phyloP scores from a whole-genome alignment of 78 protist species.

The Dictyostelium brefeldianum region DNA sequence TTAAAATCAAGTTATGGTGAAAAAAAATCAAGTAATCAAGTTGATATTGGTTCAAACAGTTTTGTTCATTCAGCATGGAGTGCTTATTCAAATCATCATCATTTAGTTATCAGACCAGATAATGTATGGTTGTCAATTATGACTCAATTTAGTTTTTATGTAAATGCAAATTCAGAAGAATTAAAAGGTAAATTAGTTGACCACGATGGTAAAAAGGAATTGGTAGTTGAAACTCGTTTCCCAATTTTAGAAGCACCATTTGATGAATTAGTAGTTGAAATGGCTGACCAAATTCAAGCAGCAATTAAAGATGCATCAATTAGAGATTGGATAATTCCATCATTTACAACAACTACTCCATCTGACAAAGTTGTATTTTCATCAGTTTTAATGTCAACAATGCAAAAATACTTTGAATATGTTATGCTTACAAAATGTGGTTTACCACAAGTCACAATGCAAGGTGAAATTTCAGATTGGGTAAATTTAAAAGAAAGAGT shows the following conservation, averaged over 20 bases:
- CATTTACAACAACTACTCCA: slow-evolving; percentile 25
- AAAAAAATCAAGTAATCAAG: no score
- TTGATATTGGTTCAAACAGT: neutral
- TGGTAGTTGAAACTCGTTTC: neutral
- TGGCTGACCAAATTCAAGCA: neutral
- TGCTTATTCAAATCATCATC: slow-evolving; percentile 45
- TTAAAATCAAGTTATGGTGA: no score
- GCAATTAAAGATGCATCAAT: slow-evolving; percentile 27
- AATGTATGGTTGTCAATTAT: slow-evolving; percentile 24
- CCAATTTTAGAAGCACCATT: slow-evolving; percentile 13
- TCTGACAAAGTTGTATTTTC: slow-evolving; percentile 36
- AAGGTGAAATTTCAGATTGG: slow-evolving; percentile 57
- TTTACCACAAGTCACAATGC: slow-evolving; percentile 42
- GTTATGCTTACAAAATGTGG: slow-evolving; percentile 12
- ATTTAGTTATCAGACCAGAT: slow-evolving; percentile 45
- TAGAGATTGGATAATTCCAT: slow-evolving; percentile 24
- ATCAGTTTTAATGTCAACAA: slow-evolving; percentile 35
- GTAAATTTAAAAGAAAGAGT: neutral
- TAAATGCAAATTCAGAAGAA: slow-evolving; percentile 54
- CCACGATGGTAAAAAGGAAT: slow-evolving; percentile 45
- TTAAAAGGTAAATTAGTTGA: slow-evolving; percentile 38
- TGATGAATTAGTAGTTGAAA: slow-evolving; percentile 2
- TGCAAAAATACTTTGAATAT: slow-evolving; percentile 37
- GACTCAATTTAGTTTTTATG: slow-evolving; percentile 26
- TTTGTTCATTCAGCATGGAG: slow-evolving; percentile 7